phyloP scores from a whole-genome alignment of 495 filamentous ascomycete species.

The Cercophora scortea region DNA sequence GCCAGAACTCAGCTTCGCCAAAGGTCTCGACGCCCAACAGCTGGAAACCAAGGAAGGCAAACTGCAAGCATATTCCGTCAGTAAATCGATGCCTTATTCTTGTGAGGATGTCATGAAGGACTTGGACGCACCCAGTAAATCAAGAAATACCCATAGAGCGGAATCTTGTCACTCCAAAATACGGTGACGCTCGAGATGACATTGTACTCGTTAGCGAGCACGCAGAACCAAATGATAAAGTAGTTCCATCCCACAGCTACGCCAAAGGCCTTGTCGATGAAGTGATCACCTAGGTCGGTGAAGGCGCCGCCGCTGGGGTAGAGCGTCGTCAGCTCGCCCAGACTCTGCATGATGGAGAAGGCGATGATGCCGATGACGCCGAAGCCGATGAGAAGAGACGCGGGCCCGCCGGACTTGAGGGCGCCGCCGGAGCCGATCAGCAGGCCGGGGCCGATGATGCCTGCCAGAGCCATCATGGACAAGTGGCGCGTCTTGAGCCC shows the following conservation, averaged over 20 bases:
- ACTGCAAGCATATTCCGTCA: slow-evolving; percentile 18
- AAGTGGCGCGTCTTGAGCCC: slow-evolving; percentile 61
- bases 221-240: slow-evolving; percentile 56
- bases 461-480: slow-evolving; percentile 62
- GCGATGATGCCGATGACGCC: slow-evolving; percentile 58
- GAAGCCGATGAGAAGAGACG: slow-evolving; percentile 57
- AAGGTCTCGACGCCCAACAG: slow-evolving; percentile 44
- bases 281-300: slow-evolving; percentile 56
- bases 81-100: not conserved
- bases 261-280: slow-evolving; percentile 69
- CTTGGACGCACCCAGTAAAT: slow-evolving; percentile 52
- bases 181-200: slow-evolving; percentile 51
- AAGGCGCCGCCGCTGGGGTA: slow-evolving; percentile 59
- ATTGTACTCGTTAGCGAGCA: slow-evolving; percentile 51
- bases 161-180: slow-evolving; percentile 49
- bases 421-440: slow-evolving; percentile 55
- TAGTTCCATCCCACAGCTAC: slow-evolving; percentile 84
- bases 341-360: slow-evolving; percentile 54
- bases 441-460: slow-evolving; percentile 48
- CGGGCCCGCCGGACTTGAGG: slow-evolving; percentile 52
- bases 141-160: slow-evolving; percentile 51
- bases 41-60: slow-evolving; percentile 36
- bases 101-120: slow-evolving; percentile 1
- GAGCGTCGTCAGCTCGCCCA: slow-evolving; percentile 63
- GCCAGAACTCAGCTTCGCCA: slow-evolving; percentile 58